phyloP scores from a whole-genome alignment of 2,329 filamentous ascomycete genomes.

The Colletotrichum graminicola region DNA sequence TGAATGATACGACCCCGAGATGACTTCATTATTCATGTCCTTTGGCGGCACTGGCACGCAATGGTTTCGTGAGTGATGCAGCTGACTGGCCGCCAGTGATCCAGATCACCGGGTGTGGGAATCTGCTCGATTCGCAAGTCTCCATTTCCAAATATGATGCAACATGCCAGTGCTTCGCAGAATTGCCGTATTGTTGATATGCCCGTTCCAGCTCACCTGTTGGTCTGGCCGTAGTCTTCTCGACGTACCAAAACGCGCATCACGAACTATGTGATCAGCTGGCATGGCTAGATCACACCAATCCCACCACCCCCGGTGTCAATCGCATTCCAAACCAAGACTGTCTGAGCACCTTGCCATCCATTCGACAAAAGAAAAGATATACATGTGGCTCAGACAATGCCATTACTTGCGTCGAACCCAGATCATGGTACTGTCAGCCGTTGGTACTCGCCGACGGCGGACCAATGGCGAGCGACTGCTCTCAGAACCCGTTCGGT shows the following conservation, averaged over 20 bases:
- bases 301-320: background rate
- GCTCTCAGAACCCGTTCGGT: slow-evolving; percentile 13
- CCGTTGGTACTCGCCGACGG: slow-evolving; percentile 7
- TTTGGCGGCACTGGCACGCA: slow-evolving; percentile 21
- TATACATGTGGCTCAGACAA: background rate
- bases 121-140: background rate
- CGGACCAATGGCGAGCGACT: slow-evolving; percentile 31
- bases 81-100: background rate
- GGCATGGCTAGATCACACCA: background rate
- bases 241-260: background rate
- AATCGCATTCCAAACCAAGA: background rate
- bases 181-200: background rate
- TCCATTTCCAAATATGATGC: background rate
- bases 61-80: slow-evolving; percentile 7
- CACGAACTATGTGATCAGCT: background rate
- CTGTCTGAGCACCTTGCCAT: background rate
- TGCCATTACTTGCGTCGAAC: background rate
- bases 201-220: too few relatives aligned
- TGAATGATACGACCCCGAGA: slow-evolving; percentile 40
- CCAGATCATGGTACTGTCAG: slow-evolving; percentile 2
- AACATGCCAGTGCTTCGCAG: background rate
- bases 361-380: background rate
- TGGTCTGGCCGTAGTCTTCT: background rate
- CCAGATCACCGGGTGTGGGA: background rate
- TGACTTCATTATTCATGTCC: slow-evolving; percentile 30